Conservation (phyloP, 208 protist genomes). For the Strigomonas culicis region DNA sequence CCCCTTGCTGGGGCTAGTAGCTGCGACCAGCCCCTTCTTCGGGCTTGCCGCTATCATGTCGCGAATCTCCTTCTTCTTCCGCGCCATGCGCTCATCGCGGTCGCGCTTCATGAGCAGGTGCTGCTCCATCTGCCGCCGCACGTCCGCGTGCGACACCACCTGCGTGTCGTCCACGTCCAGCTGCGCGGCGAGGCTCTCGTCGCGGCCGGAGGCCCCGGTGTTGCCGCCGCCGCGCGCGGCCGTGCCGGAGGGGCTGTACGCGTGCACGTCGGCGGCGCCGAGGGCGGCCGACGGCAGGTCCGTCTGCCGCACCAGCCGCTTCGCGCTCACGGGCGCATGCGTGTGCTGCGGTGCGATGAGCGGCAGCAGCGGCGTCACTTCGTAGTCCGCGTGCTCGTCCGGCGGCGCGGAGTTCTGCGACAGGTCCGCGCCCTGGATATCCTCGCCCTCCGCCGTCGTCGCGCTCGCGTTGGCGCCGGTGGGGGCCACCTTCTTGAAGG, state of each 20-base stretch:
- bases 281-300: conserved; percentile 79
- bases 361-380: conserved; percentile 38
- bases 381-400: conserved; percentile 21
- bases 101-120: conserved; percentile 69
- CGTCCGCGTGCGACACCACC: conserved; percentile 80
- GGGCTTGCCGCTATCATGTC: conserved; percentile 14
- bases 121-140: conserved; percentile 80
- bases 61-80: conserved; percentile 53
- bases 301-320: conserved; percentile 51
- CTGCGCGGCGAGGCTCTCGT: conserved; percentile 12
- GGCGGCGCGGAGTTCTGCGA: not conserved
- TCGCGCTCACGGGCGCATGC: conserved; percentile 54
- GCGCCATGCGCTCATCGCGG: conserved; percentile 70
- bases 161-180: conserved; percentile 56
- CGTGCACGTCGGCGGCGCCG: conserved; percentile 21
- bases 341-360: conserved; percentile 31
- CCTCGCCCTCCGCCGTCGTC: not conserved
- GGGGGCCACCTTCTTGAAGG: not conserved
- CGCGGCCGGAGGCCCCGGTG: conserved; percentile 32
- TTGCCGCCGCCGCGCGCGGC: too few relatives aligned
- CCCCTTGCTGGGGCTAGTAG: conserved; percentile 12
- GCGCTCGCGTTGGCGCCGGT: not conserved
- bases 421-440: conserved; percentile 6
- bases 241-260: conserved; percentile 22
- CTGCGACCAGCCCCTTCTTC: conserved; percentile 11